Evolutionary conservation across 2,329 filamentous ascomycete species (phyloP).

Genomic region (Plenodomus tracheiphilus): DNA sequence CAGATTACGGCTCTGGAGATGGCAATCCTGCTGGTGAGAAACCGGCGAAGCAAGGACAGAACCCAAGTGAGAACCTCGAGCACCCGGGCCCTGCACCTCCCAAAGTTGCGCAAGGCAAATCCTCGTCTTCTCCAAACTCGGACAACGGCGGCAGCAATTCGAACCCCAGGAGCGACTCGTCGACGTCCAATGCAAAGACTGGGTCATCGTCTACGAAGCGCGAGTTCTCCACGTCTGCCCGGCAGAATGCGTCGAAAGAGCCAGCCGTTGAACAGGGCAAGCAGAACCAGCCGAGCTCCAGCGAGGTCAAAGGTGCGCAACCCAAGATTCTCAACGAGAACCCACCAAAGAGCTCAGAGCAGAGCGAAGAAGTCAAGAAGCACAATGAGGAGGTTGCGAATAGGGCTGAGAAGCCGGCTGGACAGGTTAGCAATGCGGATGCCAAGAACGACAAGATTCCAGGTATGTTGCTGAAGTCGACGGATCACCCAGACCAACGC

Average conservation of each 20-base stretch:
- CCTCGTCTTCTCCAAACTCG: conserved; percentile 35
- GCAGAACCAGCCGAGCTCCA: conserved; percentile 12
- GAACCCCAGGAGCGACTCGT: conserved; percentile 8
- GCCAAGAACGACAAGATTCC: conserved; percentile 47
- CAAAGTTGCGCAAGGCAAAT: conserved; percentile 44
- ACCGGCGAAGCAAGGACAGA: conserved; percentile 48
- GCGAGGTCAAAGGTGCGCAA: conserved; percentile 41
- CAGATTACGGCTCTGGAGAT: conserved; percentile 49
- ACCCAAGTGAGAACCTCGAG: conserved; percentile 46
- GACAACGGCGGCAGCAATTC: conserved; percentile 13
- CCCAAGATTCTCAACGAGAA: conserved; percentile 49
- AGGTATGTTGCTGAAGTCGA: conserved; percentile 4
- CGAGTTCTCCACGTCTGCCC: conserved; percentile 15
- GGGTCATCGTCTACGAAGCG: conserved; percentile 9
- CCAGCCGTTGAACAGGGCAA: conserved; percentile 14
- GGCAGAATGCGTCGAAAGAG: conserved; percentile 17
- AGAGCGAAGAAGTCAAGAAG: conserved; percentile 46
- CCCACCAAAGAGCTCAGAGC: conserved; percentile 35
- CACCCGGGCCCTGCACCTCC: conserved; percentile 52
- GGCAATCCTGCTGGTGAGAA: conserved; percentile 50
- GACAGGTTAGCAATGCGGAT: conserved; percentile 43
- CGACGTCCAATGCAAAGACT: conserved; percentile 5
- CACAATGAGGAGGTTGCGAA: conserved; percentile 51
- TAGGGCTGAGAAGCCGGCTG: conserved; percentile 47
- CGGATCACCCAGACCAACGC: background rate